These are phyloP conservation scores for Dactylellina drechsleri DNA, from an alignment of 2,329 filamentous ascomycete species.

Conservation along the genomic window DNA sequence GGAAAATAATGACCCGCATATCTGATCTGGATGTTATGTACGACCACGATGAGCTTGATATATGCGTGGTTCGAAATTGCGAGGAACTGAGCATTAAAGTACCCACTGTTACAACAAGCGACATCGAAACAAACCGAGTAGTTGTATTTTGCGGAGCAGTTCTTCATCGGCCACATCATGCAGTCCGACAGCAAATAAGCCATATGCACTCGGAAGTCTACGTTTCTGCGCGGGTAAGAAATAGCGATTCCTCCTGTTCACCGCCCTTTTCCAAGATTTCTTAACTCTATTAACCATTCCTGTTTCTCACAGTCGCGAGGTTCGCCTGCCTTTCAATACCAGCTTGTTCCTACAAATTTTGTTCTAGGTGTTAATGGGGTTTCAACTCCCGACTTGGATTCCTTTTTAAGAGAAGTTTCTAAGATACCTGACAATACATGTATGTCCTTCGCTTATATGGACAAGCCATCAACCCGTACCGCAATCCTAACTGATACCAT, in stretches of 20 bases:
- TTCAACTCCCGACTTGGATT: constrained; percentile 80
- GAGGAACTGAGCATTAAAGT: constrained; percentile 80
- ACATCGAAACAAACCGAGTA: constrained; percentile 90
- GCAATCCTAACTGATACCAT: constrained; percentile 7
- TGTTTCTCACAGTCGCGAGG: constrained; percentile 71
- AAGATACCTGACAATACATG: constrained; percentile 95
- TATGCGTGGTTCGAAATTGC: constrained; percentile 85
- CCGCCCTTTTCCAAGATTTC: not conserved
- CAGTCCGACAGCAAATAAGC: constrained; percentile 95
- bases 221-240: constrained; percentile 77
- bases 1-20: constrained; percentile 89
- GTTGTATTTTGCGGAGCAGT: constrained; percentile 96
- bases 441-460: constrained; percentile 62
- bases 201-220: constrained; percentile 97
- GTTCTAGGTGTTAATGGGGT: constrained; percentile 94
- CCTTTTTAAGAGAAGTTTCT: constrained; percentile 82
- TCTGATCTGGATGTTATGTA: constrained; percentile 98
- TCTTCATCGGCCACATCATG: constrained; percentile 91
- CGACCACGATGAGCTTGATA: constrained; percentile 81
- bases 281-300: constrained; percentile 1
- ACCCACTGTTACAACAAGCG: constrained; percentile 85
- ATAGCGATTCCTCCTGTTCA: not conserved
- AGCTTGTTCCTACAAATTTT: constrained; percentile 94
- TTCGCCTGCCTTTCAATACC: constrained; percentile 87
- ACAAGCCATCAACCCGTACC: not conserved